phyloP scores from a whole-genome alignment of 371 early-diverging fungal genomes.

The Mortierella sp. region DNA sequence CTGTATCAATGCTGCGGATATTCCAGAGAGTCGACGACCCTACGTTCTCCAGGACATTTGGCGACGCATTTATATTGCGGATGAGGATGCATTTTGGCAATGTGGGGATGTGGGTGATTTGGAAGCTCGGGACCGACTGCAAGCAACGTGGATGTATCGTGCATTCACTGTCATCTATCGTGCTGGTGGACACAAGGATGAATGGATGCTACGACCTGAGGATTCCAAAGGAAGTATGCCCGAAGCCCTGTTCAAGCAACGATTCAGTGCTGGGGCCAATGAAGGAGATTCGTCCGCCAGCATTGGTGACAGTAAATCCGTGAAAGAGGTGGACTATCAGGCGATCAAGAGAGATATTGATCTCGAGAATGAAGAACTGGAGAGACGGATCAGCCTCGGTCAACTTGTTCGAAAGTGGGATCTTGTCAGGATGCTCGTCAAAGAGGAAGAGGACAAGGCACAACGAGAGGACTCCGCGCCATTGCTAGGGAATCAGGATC shows the following conservation, averaged over 20 bases:
- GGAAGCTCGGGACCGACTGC: slow-evolving; percentile 26
- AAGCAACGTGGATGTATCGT: slow-evolving; percentile 32
- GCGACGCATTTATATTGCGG: slow-evolving; percentile 40
- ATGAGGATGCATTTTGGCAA: slow-evolving; percentile 20
- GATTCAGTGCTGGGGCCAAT: slow-evolving; percentile 8
- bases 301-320: too few relatives aligned
- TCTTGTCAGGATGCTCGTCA: slow-evolving; percentile 30
- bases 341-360: slow-evolving; percentile 32
- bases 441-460: slow-evolving; percentile 16
- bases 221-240: slow-evolving; percentile 35
- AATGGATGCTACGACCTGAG: slow-evolving; percentile 32
- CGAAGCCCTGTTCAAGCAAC: slow-evolving; percentile 30
- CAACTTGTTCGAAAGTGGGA: slow-evolving; percentile 37
- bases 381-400: slow-evolving; percentile 24
- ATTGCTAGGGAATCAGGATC: slow-evolving; percentile 4
- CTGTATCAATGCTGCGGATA: slow-evolving; percentile 38
- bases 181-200: slow-evolving; percentile 36
- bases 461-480: neutral
- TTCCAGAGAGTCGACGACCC: slow-evolving; percentile 41
- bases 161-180: slow-evolving; percentile 31
- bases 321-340: slow-evolving; percentile 9
- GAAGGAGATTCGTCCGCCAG: neutral
- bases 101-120: slow-evolving; percentile 22
- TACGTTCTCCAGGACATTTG: slow-evolving; percentile 47
- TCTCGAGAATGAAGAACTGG: slow-evolving; percentile 39